Base-by-base conservation (phyloP, 2,329 filamentous ascomycete species). In the Aspergillus phoenicis region DNA sequence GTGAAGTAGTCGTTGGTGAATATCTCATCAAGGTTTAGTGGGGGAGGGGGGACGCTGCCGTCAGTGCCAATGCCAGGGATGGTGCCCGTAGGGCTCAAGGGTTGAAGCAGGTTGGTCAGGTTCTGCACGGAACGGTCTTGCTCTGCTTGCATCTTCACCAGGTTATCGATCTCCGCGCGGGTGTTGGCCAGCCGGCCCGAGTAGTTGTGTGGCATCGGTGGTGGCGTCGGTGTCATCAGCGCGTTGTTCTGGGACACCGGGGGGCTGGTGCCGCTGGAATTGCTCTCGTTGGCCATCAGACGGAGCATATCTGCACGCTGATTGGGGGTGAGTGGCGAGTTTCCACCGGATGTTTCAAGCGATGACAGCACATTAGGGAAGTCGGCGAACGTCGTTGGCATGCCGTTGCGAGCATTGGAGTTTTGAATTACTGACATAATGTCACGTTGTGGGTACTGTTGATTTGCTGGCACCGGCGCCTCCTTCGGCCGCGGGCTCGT, bases 121-220 rank as follows among this genome's bases (percentile, higher is more conserved):
- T 91, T 87, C 63, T 91, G 86, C 1, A 97, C 89, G 52, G 90
- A 89, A 52, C 84, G 84, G 62, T 90, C 88, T 70, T 97, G 93
- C 62, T 94, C 88, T 24, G 87, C 85, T 71, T 96, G 91, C 69
- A 97, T 82, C 47, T 88, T 89, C 64, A 91, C 87, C 2, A 98
- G 82, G 30, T 90, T 84, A 55, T 95, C 91, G 28, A 97, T 85
- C 64, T 96, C 90, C 13, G 89, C 82, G 63, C 89, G 84, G 4
- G 89, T 93, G 62, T 85, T 85, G 49, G 83, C 85, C 63, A 95
- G 75, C 15, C 75, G 77, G 30, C 70, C 70, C 36, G 74, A 73
- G 66, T 80, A 80, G 62, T 79, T 77, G 26, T 81, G 79, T 1
- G 84, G 82, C 76, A 85, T 83, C 1, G 81, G 77, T 0, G 85